Base-by-base conservation (phyloP, 495 filamentous ascomycete genomes). In the Aspergillus ostianus region DNA sequence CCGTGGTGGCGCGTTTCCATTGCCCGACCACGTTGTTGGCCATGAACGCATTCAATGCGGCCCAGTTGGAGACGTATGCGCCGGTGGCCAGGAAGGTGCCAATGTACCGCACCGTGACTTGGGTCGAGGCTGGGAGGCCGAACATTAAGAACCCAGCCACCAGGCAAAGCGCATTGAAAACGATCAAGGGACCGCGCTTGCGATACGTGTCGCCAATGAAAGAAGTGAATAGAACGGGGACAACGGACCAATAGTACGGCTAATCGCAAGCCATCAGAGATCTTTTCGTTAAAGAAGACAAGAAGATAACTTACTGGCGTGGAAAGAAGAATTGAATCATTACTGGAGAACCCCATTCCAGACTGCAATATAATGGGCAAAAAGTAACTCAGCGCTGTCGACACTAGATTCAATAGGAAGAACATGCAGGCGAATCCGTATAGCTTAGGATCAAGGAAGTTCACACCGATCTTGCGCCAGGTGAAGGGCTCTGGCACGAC, bases 21-120 rank as follows among this genome's bases (percentile, higher is more conserved):
- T 91, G 89, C 1, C 80, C 85, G 10, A 81, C 82, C 27, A 90
- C 82, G 65, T 91, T 91, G 64, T 86, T 89, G 3, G 85, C 83
- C 64, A 89, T 85, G 61, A 88, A 92, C 0, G 88, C 84, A 63
- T 84, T 90, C 55, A 92, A 72, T 3, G 88, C 90, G 0, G 89
- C 88, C 89, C 90, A 93, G 60, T 93, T 93, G 4, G 82, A 85
- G 4, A 93, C 81, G 62, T 92, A 93, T 0, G 89, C 88, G 0
- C 90, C 90, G 0, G 89, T 92, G 0, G 89, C 86, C 2, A 93
- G 80, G 67, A 85, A 92, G 0, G 86, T 87, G 3, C 89, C 90
- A 20, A 90, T 74, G 64, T 91, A 92, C 20, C 89, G 82, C 12
- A 88, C 87, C 0, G 86, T 77, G 30, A 88, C 84, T 60, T 90